These are phyloP conservation scores for Aspergillus awamori DNA, from an alignment of 2,329 filamentous ascomycete genomes.

Conservation along the genomic window DNA sequence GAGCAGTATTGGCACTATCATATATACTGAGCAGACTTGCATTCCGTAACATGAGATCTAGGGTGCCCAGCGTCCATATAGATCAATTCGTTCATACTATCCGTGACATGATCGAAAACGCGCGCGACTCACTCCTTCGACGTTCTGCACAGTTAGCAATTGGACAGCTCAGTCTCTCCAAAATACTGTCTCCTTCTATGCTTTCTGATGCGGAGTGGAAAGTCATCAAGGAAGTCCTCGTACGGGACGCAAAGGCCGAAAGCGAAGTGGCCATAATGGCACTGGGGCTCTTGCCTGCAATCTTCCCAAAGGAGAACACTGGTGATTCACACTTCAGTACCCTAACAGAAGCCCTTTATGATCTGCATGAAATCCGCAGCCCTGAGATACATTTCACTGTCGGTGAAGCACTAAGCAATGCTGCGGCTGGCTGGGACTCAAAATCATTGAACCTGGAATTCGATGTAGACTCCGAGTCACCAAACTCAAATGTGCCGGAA, in stretches of 20 bases:
- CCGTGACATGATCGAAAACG: constrained; percentile 56
- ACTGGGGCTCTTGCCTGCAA: constrained; percentile 71
- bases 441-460: constrained; percentile 73
- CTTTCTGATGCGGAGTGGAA: constrained; percentile 37
- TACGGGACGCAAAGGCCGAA: constrained; percentile 72
- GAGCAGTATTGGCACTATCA: constrained; percentile 61
- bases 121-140: constrained; percentile 59
- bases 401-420: constrained; percentile 81
- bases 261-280: constrained; percentile 81
- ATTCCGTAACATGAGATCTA: constrained; percentile 49
- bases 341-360: constrained; percentile 70
- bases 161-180: constrained; percentile 64
- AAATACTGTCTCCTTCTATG: constrained; percentile 48
- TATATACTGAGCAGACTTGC: constrained; percentile 61
- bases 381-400: constrained; percentile 88
- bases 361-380: constrained; percentile 79
- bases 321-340: constrained; percentile 42
- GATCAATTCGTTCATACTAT: constrained; percentile 49
- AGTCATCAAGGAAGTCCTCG: constrained; percentile 64
- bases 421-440: constrained; percentile 80
- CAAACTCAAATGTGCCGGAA: constrained; percentile 40
- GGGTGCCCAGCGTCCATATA: constrained; percentile 41
- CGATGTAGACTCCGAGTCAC: constrained; percentile 66
- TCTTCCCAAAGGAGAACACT: constrained; percentile 47
- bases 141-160: constrained; percentile 61